A percentile compares a stretch with the other conserved stretches of the same genome.
Conservation (phyloP, 106 monocot genomes). For the Phalaenopsis aphrodite region DNA sequence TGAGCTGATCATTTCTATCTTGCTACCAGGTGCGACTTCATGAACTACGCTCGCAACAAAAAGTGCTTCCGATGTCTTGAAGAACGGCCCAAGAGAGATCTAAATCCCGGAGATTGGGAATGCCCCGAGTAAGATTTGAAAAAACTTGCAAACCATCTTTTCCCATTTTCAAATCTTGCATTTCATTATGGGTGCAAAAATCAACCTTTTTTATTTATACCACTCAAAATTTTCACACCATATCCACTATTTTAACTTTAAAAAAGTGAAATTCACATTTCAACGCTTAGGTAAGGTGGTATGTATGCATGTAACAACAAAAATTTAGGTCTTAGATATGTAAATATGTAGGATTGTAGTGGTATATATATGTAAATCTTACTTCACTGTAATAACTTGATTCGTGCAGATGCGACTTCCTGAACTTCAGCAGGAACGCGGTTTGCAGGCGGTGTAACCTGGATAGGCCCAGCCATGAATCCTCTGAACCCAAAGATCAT, state of each 20-base stretch:
- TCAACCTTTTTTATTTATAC: too few species aligned
- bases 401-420: slow-evolving; percentile 36
- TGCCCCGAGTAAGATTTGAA: slow-evolving; percentile 39
- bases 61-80: slow-evolving; percentile 41
- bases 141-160: background rate
- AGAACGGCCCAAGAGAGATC: slow-evolving; percentile 34
- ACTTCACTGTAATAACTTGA: background rate
- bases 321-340: too few species aligned
- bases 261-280: too few species aligned
- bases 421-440: slow-evolving; percentile 57
- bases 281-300: too few species aligned
- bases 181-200: background rate
- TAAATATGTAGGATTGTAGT: too few species aligned
- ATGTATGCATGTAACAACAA: too few species aligned
- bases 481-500: slow-evolving; percentile 13
- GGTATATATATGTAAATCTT: too few species aligned
- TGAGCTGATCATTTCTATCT: background rate
- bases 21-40: slow-evolving; percentile 46
- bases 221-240: too few species aligned
- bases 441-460: slow-evolving; percentile 47
- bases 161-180: background rate
- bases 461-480: slow-evolving; percentile 26
- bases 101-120: slow-evolving; percentile 67
- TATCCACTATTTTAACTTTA: too few species aligned
- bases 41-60: slow-evolving; percentile 67